phyloP scores from a whole-genome alignment of 225 moss, liverwort and hornwort species.

The Climacium dendroides region DNA sequence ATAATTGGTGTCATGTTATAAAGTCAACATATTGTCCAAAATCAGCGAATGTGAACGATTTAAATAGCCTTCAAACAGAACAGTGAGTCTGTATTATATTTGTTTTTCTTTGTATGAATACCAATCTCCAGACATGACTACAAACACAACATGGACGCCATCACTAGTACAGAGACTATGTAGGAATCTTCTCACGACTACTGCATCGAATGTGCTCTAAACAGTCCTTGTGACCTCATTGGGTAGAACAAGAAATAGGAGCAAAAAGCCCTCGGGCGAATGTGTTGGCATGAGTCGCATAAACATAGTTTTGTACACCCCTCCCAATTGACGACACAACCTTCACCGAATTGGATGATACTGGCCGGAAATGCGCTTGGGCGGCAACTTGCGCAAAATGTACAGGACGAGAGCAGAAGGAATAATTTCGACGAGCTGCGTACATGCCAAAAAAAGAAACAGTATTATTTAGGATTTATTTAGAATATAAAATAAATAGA shows the following conservation, averaged over 20 bases:
- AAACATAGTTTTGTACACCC: slow-evolving; percentile 36
- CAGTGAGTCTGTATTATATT: slow-evolving; percentile 13
- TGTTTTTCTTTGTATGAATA: slow-evolving; percentile 12
- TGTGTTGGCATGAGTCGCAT: slow-evolving; percentile 8
- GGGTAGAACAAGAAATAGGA: slow-evolving; percentile 2
- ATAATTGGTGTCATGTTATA: background rate
- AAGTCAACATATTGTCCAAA: background rate
- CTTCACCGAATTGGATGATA: slow-evolving; percentile 89
- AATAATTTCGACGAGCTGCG: slow-evolving; percentile 89
- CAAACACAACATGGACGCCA: slow-evolving; percentile 34
- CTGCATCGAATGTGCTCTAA: slow-evolving; percentile 25
- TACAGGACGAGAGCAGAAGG: slow-evolving; percentile 92
- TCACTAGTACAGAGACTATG: slow-evolving; percentile 17
- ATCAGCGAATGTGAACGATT: background rate
- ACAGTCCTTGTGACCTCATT: background rate
- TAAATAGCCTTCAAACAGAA: slow-evolving; percentile 15
- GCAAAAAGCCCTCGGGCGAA: slow-evolving; percentile 5
- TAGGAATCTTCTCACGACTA: slow-evolving; percentile 20
- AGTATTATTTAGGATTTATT: background rate
- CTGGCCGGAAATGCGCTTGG: slow-evolving; percentile 51
- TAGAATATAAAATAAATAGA: background rate
- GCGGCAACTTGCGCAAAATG: slow-evolving; percentile 92
- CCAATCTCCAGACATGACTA: slow-evolving; percentile 33
- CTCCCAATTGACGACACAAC: background rate
- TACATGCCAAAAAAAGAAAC: background rate